Conservation (phyloP, 768 basidiomycete genomes). For the Lactarius sp. region DNA sequence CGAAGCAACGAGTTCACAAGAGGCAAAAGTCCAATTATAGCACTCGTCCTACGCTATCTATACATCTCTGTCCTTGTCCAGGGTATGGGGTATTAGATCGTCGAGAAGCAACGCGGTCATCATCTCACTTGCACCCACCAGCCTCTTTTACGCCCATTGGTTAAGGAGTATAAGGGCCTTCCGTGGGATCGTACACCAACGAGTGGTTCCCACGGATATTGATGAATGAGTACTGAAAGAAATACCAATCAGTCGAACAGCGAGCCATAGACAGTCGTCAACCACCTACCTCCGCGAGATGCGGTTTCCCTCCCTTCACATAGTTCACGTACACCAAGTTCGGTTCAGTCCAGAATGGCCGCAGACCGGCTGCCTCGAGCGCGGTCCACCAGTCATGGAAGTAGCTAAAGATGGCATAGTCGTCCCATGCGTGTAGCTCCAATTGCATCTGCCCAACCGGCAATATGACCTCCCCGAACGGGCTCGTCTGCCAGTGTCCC, state of each 20-base stretch:
- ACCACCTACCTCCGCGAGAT: constrained; percentile 37
- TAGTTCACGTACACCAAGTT: constrained; percentile 46
- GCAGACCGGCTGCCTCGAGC: constrained; percentile 61
- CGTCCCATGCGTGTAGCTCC: constrained; percentile 50
- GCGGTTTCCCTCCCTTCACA: constrained; percentile 35
- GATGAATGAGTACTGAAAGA: constrained; percentile 45
- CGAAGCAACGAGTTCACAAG: background rate
- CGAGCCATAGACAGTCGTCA: background rate
- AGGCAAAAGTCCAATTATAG: background rate
- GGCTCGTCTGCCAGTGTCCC: constrained; percentile 31
- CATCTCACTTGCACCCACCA: background rate
- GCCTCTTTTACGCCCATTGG: background rate
- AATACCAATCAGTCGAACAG: background rate
- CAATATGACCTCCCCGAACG: constrained; percentile 28
- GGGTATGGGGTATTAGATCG: constrained; percentile 13
- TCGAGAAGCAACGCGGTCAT: background rate
- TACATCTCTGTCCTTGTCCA: background rate
- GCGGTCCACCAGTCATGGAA: constrained; percentile 67
- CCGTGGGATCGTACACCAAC: background rate
- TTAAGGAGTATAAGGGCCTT: background rate
- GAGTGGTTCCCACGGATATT: constrained; percentile 39
- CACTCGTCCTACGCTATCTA: constrained; percentile 1
- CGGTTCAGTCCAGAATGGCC: constrained; percentile 68
- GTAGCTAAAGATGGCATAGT: constrained; percentile 41
- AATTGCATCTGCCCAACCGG: constrained; percentile 71